A percentile compares a stretch with the other conserved stretches of the same genome.
Evolutionary conservation across 2,329 filamentous ascomycete species (phyloP).

Genomic region (Trichoderma semiorbis): DNA sequence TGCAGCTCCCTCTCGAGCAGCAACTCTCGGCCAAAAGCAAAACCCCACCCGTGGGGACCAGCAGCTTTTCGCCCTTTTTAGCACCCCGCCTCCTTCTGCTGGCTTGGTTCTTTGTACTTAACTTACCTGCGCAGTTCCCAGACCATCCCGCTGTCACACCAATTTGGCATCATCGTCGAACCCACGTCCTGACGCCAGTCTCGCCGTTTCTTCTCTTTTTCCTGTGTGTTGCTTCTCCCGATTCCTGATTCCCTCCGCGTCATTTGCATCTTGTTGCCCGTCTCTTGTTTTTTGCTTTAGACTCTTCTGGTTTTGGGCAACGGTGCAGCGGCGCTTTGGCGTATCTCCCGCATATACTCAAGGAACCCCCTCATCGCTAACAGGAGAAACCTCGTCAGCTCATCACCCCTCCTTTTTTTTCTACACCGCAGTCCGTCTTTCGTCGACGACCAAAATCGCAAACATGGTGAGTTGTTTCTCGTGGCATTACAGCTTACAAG

Average conservation of each 20-base stretch:
- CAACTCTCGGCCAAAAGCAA: not conserved
- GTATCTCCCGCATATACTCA: constrained; percentile 23
- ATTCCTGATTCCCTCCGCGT: not conserved
- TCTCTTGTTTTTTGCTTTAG: not conserved
- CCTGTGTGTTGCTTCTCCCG: not conserved
- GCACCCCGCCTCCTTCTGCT: constrained; percentile 8
- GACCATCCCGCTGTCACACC: constrained; percentile 11
- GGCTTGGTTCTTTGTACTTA: not conserved
- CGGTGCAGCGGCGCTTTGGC: constrained; percentile 21
- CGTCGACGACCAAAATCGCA: constrained; percentile 29
- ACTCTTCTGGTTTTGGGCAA: not conserved
- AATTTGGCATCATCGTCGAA: constrained; percentile 13
- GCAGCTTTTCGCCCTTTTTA: constrained; percentile 17
- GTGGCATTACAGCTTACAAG: not conserved
- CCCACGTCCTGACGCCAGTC: not conserved
- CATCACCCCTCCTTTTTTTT: constrained; percentile 22
- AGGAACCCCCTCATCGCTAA: constrained; percentile 24
- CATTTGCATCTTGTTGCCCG: not conserved
- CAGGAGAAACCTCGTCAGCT: constrained; percentile 28
- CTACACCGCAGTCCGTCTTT: not conserved
- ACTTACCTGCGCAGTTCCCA: constrained; percentile 13
- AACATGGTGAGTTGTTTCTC: constrained; percentile 40
- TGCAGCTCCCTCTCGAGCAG: not conserved
- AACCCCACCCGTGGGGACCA: not conserved
- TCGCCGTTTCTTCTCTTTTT: not conserved